Evolutionary conservation across 768 basidiomycete genomes (phyloP).

Genomic region (Termitomyces sp.): DNA sequence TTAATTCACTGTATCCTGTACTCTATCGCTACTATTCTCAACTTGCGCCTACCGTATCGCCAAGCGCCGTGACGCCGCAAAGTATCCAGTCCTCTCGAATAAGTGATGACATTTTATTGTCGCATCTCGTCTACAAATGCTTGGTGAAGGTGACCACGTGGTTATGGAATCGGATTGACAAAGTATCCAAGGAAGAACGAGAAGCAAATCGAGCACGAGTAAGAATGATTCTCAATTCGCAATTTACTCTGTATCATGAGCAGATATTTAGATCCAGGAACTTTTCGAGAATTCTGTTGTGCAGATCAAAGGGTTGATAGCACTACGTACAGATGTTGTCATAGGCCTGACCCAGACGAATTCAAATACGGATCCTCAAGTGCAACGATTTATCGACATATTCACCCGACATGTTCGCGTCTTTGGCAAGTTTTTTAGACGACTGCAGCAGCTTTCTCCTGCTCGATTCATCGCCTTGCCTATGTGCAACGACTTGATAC

Average conservation of each 20-base stretch:
- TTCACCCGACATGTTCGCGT: slow-evolving; percentile 64
- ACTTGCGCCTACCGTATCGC: slow-evolving; percentile 35
- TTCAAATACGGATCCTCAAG: slow-evolving; percentile 23
- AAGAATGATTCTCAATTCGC: slow-evolving; percentile 14
- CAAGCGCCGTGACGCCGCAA: slow-evolving; percentile 31
- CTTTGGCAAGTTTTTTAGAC: slow-evolving; percentile 79
- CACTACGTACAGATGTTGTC: slow-evolving; percentile 51
- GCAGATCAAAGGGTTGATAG: slow-evolving; percentile 51
- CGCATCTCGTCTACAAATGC: slow-evolving; percentile 72
- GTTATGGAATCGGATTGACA: slow-evolving; percentile 57
- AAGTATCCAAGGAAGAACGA: slow-evolving; percentile 34
- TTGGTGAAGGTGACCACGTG: slow-evolving; percentile 65
- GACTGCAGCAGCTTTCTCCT: slow-evolving; percentile 58
- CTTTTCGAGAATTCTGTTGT: slow-evolving; percentile 55
- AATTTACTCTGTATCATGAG: neutral
- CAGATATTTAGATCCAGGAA: slow-evolving; percentile 43
- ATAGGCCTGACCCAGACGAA: slow-evolving; percentile 30
- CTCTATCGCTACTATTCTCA: slow-evolving; percentile 59
- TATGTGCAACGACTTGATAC: slow-evolving; percentile 56
- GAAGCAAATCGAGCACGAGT: slow-evolving; percentile 50
- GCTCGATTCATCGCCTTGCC: slow-evolving; percentile 60
- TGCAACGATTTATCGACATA: slow-evolving; percentile 41
- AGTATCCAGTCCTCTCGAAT: slow-evolving; percentile 35
- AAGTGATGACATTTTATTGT: slow-evolving; percentile 39
- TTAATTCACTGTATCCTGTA: slow-evolving; percentile 44